Conservation (phyloP, 352 stramenopile species). For the Pythium guiyangense region DNA sequence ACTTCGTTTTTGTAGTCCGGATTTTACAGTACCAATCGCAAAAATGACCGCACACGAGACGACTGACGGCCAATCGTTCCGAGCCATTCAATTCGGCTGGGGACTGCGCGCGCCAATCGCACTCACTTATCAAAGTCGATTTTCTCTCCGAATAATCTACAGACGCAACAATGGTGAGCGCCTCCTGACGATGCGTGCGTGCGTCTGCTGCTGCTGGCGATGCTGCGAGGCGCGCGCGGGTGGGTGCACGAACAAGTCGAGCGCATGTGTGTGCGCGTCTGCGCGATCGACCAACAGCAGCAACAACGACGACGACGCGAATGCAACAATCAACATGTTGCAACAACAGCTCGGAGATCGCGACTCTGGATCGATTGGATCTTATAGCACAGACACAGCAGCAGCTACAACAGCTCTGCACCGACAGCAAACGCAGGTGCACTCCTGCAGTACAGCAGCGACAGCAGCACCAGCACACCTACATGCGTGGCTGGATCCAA, state of each 20-base stretch:
- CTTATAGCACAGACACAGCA: background rate
- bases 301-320: background rate
- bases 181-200: background rate
- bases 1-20: too few species aligned
- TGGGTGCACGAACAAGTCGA: background rate
- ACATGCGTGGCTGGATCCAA: background rate
- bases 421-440: background rate
- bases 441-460: background rate
- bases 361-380: too few species aligned
- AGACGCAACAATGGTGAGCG: background rate
- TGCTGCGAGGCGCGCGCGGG: background rate
- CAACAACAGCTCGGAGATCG: background rate
- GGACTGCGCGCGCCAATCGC: background rate
- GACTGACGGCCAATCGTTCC: background rate
- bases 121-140: slow-evolving; percentile 1
- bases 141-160: slow-evolving; percentile 5
- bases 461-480: background rate
- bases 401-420: background rate
- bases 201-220: background rate
- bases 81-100: background rate
- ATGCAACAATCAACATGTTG: background rate
- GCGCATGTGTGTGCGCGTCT: background rate
- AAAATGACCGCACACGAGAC: too few species aligned
- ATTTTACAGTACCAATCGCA: too few species aligned
- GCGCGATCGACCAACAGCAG: background rate